Percentiles rank a stretch among this genome's conserved stretches.
phyloP scores from a whole-genome alignment of 2,329 filamentous ascomycete genomes.

The Aureobasidium sp. region DNA sequence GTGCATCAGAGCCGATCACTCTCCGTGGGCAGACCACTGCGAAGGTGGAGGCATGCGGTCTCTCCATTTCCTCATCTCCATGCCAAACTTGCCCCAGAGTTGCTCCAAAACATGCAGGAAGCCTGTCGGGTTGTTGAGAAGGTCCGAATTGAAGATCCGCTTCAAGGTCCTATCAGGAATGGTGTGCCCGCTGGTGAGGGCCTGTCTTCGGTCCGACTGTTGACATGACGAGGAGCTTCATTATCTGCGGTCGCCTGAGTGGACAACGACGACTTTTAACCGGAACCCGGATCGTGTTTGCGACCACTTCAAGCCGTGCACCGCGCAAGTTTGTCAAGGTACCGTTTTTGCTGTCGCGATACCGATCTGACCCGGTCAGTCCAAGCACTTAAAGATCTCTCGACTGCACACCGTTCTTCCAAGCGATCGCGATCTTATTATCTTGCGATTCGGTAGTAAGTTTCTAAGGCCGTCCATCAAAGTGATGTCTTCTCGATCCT shows the following conservation, averaged over 20 bases:
- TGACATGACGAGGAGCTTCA: neutral
- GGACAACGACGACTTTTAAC: neutral
- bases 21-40: conserved; percentile 7
- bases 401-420: neutral
- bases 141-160: conserved; percentile 7
- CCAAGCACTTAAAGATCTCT: neutral
- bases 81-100: conserved; percentile 1
- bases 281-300: conserved; percentile 1
- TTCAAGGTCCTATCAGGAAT: neutral
- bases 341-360: neutral
- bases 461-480: too few species aligned
- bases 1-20: neutral
- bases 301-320: conserved; percentile 6
- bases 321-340: conserved; percentile 1
- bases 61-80: conserved; percentile 7
- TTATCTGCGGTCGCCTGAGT: neutral
- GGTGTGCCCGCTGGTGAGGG: neutral
- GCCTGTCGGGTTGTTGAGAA: neutral
- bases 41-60: conserved; percentile 1
- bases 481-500: neutral
- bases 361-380: neutral
- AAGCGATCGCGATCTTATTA: neutral
- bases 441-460: neutral
- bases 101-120: neutral
- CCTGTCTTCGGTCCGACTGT: conserved; percentile 7